Base-by-base conservation (phyloP, 2,329 filamentous ascomycete species). In the Xylaria sp. region DNA sequence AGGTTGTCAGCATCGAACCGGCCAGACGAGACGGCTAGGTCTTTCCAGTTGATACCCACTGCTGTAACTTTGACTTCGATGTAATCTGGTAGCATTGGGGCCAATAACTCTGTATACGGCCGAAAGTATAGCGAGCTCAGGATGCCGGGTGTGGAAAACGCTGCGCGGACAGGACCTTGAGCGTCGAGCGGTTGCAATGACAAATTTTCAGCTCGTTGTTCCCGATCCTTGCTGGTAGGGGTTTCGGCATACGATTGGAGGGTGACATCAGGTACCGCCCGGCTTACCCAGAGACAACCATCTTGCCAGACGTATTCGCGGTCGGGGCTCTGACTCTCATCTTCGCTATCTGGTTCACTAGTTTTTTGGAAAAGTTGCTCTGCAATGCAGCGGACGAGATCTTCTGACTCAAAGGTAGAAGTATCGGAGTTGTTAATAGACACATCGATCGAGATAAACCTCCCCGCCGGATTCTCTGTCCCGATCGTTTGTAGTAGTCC, bases 61-160 rank as follows among this genome's bases (percentile, higher is more conserved):
- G 76, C 72, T 9, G 65, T 71, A 5, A 77, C 75, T 22, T 74
- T 73, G 10, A 78, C 71, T 5, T 76, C 68, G 36, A 78, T 75
- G 22, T 60, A 72, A 38, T 71, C 70, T 2, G 27, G 9, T 2
- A 63, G 69, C 1, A 74, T 68, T 6, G 69, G 70, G 33, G 45
- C 29, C 58, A 45, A 59, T 7, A 70, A 50, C 20, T 74, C 74
- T 25, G 57, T 69, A 45, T 73, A 71, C 0, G 72, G 63, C 42
- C 47, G 47, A 63, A 75, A 78, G 53, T 73, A 77, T 3, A 77
- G 50, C 1, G 75, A 77, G 7, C 66, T 69, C 2, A 77, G 68
- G 0, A 77, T 49, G 9, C 77, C 77, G 0, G 74, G 70, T 0
- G 71, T 75, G 31, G 72, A 72, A 44, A 78, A 77, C 3, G 61